Conservation (phyloP, 129 eudicot species). For the Deinandra increscens region DNA sequence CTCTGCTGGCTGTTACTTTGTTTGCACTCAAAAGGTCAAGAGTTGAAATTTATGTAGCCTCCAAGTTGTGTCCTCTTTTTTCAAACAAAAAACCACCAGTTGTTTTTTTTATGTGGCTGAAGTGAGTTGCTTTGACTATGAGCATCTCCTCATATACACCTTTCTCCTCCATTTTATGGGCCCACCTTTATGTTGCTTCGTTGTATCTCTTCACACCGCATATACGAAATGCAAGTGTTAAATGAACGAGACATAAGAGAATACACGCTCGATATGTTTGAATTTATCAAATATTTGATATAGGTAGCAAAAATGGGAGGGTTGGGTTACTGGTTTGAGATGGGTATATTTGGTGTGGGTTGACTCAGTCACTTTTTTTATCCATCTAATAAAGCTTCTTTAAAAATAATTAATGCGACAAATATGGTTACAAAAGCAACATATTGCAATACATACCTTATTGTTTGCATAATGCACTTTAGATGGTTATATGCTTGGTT, state of each 20-base stretch:
- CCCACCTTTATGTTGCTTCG: not conserved
- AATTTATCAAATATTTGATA: not conserved
- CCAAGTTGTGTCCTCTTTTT: conserved; percentile 25
- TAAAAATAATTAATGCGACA: not conserved
- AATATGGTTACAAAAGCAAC: not conserved
- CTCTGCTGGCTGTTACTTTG: conserved; percentile 17
- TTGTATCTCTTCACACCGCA: not conserved
- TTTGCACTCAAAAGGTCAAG: conserved; percentile 23
- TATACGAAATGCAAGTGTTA: not conserved
- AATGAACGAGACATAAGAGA: not conserved
- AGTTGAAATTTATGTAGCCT: conserved; percentile 17
- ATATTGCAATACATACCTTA: not conserved
- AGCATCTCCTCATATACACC: not conserved
- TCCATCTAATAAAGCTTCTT: too few relatives aligned
- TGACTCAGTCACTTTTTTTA: not conserved
- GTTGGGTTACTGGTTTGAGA: not conserved
- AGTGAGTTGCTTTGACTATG: conserved; percentile 28
- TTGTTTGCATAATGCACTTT: not conserved
- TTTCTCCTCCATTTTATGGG: conserved; percentile 19
- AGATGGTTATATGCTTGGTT: too few relatives aligned
- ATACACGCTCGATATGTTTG: not conserved
- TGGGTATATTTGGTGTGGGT: not conserved
- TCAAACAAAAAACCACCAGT: conserved; percentile 1
- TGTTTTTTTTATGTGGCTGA: conserved; percentile 18
- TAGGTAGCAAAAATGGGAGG: not conserved